phyloP scores from a whole-genome alignment of 2,329 filamentous ascomycete genomes.

The Beauveria bassiana region DNA sequence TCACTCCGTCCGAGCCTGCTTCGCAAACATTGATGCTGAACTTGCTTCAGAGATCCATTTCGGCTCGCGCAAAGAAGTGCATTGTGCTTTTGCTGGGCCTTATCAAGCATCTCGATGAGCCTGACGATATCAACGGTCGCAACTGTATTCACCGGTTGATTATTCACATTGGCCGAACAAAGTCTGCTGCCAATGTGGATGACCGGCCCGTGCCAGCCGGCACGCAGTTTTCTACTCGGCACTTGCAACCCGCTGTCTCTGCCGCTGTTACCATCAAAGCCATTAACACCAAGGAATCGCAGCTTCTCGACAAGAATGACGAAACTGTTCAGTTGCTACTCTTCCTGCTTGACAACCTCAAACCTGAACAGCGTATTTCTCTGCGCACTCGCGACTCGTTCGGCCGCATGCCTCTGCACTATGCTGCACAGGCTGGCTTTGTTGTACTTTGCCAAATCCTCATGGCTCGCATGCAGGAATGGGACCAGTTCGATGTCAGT shows the following conservation, averaged over 20 bases:
- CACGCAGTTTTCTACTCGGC: constrained; percentile 56
- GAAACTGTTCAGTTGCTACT: constrained; percentile 63
- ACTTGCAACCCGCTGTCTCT: constrained; percentile 70
- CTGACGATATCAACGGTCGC: constrained; percentile 86
- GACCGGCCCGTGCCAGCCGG: constrained; percentile 41
- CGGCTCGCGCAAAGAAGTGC: constrained; percentile 58
- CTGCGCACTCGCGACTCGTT: constrained; percentile 67
- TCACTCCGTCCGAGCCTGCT: constrained; percentile 29
- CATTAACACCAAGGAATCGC: constrained; percentile 58
- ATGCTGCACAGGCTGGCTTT: constrained; percentile 90
- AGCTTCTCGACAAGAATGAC: constrained; percentile 60
- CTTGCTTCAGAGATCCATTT: constrained; percentile 69
- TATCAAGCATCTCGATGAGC: constrained; percentile 68
- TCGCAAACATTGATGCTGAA: constrained; percentile 68
- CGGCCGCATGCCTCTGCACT: constrained; percentile 81
- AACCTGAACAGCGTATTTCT: constrained; percentile 56
- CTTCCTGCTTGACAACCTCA: constrained; percentile 60
- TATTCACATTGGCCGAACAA: constrained; percentile 81
- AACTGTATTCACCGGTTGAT: constrained; percentile 91
- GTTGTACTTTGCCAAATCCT: constrained; percentile 83
- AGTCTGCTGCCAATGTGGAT: constrained; percentile 39
- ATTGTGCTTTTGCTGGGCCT: constrained; percentile 64
- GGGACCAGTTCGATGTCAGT: constrained; percentile 77
- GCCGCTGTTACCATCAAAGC: constrained; percentile 53
- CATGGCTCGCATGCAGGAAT: constrained; percentile 81